These are phyloP conservation scores for Rhodotorula sp. DNA, from an alignment of 1,284 basidiomycete genomes.

Conservation along the genomic window DNA sequence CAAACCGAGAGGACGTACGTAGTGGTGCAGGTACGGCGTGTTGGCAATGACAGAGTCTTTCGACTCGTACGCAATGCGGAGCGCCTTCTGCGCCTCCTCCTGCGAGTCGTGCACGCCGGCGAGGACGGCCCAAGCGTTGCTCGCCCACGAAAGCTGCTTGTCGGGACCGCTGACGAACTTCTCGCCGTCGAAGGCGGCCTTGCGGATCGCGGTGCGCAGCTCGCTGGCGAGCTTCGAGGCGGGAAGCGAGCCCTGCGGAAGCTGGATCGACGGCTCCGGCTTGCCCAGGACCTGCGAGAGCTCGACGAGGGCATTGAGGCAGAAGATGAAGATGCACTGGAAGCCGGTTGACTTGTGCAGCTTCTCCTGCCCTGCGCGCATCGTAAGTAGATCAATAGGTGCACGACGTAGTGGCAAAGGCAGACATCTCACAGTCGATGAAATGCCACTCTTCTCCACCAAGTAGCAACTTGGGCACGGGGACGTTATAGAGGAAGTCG, in stretches of 20 bases:
- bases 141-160: conserved; percentile 43
- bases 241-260: neutral
- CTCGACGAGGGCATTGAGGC: conserved; percentile 24
- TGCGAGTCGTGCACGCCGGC: conserved; percentile 33
- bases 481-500: conserved; percentile 16
- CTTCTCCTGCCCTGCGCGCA: conserved; percentile 31
- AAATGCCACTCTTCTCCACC: conserved; percentile 40
- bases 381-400: neutral
- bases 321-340: conserved; percentile 39
- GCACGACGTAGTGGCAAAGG: neutral
- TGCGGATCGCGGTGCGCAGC: conserved; percentile 4
- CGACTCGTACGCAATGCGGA: conserved; percentile 30
- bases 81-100: conserved; percentile 31
- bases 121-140: conserved; percentile 44
- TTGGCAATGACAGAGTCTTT: conserved; percentile 18
- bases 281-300: conserved; percentile 17
- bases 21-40: conserved; percentile 43
- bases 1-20: conserved; percentile 14
- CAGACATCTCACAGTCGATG: conserved; percentile 36
- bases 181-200: conserved; percentile 10
- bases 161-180: conserved; percentile 37
- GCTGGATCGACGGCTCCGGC: neutral
- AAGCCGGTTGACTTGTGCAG: conserved; percentile 37
- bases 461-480: neutral
- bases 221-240: neutral